Conservation (phyloP, 495 filamentous ascomycete genomes). For the Tuber aestivum region DNA sequence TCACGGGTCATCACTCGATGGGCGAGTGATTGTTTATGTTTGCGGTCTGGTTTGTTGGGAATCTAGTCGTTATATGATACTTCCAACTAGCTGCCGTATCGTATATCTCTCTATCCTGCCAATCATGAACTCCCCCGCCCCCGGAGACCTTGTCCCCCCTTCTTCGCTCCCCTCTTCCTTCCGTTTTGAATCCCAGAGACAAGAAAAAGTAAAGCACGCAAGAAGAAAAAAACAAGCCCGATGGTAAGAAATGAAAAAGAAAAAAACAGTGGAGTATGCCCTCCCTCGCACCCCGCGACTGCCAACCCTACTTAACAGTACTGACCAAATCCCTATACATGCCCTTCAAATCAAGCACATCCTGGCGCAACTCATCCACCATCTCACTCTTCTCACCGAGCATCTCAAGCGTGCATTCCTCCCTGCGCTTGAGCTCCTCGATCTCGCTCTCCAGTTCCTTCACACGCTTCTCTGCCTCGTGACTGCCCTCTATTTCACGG, state of each 20-base stretch:
- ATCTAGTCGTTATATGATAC: not conserved
- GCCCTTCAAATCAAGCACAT: constrained; percentile 86
- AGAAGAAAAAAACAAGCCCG: not conserved
- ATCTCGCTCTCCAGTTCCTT: constrained; percentile 62
- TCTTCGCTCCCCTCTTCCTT: not conserved
- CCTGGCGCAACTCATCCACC: constrained; percentile 81
- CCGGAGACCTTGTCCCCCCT: no score
- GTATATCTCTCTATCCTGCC: not conserved
- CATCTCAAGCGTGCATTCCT: constrained; percentile 89
- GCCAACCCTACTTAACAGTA: constrained; percentile 52
- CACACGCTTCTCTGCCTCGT: constrained; percentile 53
- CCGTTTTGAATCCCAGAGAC: not conserved
- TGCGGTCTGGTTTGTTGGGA: not conserved
- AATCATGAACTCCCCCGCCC: not conserved
- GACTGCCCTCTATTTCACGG: constrained; percentile 62
- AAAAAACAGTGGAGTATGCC: not conserved
- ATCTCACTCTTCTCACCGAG: constrained; percentile 93
- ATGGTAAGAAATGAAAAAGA: not conserved
- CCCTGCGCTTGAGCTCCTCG: constrained; percentile 60
- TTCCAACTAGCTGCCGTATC: not conserved
- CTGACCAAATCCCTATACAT: constrained; percentile 92
- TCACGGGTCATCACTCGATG: not conserved
- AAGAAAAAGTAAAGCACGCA: not conserved
- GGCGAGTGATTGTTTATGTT: not conserved
- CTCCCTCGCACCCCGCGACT: not conserved